Evolutionary conservation across 352 stramenopile genomes (phyloP).

Genomic region (Halophytophthora polymorphica): DNA sequence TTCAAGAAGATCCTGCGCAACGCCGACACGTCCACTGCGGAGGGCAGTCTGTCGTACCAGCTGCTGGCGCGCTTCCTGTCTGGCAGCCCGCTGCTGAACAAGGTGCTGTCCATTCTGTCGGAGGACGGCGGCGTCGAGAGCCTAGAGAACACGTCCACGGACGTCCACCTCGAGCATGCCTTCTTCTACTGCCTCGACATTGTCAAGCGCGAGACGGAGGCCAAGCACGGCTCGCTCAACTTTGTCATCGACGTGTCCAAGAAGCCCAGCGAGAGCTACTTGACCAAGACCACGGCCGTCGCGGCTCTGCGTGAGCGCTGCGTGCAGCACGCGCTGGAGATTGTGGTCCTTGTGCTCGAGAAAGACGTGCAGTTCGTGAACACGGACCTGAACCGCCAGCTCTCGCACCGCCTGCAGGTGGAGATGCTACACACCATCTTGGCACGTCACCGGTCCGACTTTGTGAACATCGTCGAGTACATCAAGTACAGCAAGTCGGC

Average conservation of each 20-base stretch:
- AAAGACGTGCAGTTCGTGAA: conserved; percentile 71
- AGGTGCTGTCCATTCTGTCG: conserved; percentile 68
- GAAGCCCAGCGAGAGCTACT: conserved; percentile 39
- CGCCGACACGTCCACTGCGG: conserved; percentile 32
- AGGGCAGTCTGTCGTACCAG: conserved; percentile 67
- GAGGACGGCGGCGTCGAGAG: conserved; percentile 67
- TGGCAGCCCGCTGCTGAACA: conserved; percentile 59
- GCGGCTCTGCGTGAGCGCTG: conserved; percentile 57
- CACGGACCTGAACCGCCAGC: conserved; percentile 44
- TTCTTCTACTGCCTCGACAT: conserved; percentile 85
- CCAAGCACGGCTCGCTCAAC: conserved; percentile 63
- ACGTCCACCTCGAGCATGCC: conserved; percentile 72
- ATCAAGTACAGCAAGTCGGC: conserved; percentile 79
- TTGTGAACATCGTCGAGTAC: conserved; percentile 82
- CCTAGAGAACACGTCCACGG: conserved; percentile 64
- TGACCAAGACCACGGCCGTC: conserved; percentile 50
- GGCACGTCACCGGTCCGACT: conserved; percentile 61
- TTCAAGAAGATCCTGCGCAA: conserved; percentile 77
- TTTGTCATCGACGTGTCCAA: conserved; percentile 56
- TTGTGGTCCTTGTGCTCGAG: conserved; percentile 71
- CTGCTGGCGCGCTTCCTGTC: conserved; percentile 69
- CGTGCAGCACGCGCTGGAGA: conserved; percentile 75
- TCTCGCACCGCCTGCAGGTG: conserved; percentile 62
- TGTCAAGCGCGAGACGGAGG: conserved; percentile 69
- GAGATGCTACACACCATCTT: conserved; percentile 79